Base-by-base conservation (phyloP, 164 flowering plant genomes). In the Paratinospora sagittata region DNA sequence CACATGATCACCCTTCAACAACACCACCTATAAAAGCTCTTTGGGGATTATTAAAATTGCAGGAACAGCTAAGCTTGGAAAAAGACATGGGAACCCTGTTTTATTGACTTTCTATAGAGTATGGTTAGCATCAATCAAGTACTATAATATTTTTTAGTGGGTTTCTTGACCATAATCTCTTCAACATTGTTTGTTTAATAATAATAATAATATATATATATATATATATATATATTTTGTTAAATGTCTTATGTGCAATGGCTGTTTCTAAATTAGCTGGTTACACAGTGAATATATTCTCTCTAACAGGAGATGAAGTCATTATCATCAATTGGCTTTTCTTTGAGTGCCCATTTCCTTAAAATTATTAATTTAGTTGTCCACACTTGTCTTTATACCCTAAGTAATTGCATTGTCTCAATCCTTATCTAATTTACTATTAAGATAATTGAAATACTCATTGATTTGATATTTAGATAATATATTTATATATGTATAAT, bases 11-110 rank as follows among this genome's bases (percentile, higher is more conserved):
- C 57, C 63, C 63, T 52, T 19, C 4, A 37, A 69, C 24, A 69
- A 16, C 34, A n/a, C n/a, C n/a, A n/a, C n/a, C n/a, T n/a, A 27
- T 72, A 26, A 26, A 60, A 45, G 62, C 63, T 72, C 66, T 69
- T 77, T 45, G 3, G 30, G 66, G 11, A 23, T 19, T 33, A 75
- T 45, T 60, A 66, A 67, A 33, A 43, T 61, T 74, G 79, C 67
- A 64, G 73, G 72, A 81, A 82, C 84, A 84, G 83, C 88, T 81
- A 78, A 74, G 80, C 65, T 71, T 72, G 43, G 85, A 85, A 68
- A 82, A 60, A 37, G 83, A 85, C 84, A 67, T 68, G 65, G 69
- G n/a, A 78, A 71, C 73, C 78, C 27, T 78, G 82, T 81, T 78
- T 73, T 23, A 68, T 84, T 79, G 85, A 79, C 84, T 81, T 81